Evolutionary conservation across 139 green algal species (phyloP).

Genomic region (Zygnema circumcarinatum): DNA sequence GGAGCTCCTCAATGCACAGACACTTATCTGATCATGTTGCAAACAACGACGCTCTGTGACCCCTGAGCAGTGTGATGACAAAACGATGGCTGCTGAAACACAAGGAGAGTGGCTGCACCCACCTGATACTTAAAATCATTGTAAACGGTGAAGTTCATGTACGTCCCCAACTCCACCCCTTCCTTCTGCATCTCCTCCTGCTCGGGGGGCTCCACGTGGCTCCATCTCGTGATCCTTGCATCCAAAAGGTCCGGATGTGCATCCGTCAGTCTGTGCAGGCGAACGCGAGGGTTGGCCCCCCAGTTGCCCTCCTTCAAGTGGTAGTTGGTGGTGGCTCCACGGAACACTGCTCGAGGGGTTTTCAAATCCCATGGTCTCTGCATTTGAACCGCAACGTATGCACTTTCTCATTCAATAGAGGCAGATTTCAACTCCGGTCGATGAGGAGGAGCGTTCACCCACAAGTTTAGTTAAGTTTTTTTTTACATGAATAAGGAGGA

Average conservation of each 20-base stretch:
- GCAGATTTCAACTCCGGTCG: not conserved
- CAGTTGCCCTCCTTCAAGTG: constrained; percentile 34
- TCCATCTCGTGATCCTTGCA: constrained; percentile 26
- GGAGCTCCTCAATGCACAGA: no score
- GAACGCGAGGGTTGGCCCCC: constrained; percentile 31
- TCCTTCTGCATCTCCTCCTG: constrained; percentile 14
- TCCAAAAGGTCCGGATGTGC: constrained; percentile 16
- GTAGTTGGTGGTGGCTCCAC: constrained; percentile 38
- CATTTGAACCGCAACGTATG: not conserved
- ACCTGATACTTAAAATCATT: constrained; percentile 50
- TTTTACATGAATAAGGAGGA: no score
- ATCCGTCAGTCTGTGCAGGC: constrained; percentile 38
- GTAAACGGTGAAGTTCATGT: constrained; percentile 36
- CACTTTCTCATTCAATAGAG: not conserved
- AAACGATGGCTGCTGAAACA: no score
- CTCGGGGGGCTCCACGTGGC: not conserved
- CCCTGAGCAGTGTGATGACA: no score
- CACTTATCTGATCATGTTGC: no score
- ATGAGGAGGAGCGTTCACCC: no score
- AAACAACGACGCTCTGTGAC: no score
- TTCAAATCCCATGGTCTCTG: constrained; percentile 39
- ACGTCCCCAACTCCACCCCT: not conserved
- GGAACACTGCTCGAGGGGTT: constrained; percentile 23
- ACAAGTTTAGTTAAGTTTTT: no score
- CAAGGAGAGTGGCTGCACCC: no score